Evolutionary conservation across 2,329 filamentous ascomycete species (phyloP).

Genomic region (Lachnellula subtilissima): DNA sequence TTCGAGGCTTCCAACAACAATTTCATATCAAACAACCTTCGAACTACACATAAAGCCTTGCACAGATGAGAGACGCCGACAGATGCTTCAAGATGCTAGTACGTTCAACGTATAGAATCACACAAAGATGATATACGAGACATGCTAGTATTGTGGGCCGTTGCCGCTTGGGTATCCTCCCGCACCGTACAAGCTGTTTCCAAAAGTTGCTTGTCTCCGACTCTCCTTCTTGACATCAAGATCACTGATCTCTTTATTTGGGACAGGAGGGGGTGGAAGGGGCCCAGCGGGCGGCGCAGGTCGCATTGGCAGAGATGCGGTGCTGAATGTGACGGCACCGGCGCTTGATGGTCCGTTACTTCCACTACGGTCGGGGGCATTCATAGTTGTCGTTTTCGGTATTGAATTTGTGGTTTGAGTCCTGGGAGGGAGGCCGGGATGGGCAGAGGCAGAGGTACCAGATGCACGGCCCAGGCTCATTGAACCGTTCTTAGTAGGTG

Average conservation of each 20-base stretch:
- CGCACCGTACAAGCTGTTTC: conserved; percentile 31
- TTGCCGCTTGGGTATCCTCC: conserved; percentile 21
- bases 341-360: conserved; percentile 38
- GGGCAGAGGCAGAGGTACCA: conserved; percentile 36
- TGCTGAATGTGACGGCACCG: conserved; percentile 45
- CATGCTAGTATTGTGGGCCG: conserved; percentile 15
- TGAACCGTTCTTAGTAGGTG: conserved; percentile 35
- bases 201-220: conserved; percentile 51
- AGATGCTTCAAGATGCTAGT: conserved; percentile 18
- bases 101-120: conserved; percentile 2
- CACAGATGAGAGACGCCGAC: conserved; percentile 6
- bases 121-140: conserved; percentile 1
- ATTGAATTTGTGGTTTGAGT: conserved; percentile 49
- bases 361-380: conserved; percentile 33
- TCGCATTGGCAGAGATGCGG: conserved; percentile 55
- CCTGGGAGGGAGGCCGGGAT: conserved; percentile 45
- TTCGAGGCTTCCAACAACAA: background rate
- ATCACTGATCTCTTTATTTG: conserved; percentile 46
- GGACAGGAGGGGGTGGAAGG: conserved; percentile 49
- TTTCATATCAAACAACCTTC: background rate
- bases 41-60: background rate
- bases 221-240: conserved; percentile 44
- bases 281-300: conserved; percentile 53
- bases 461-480: conserved; percentile 43
- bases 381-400: conserved; percentile 40